Evolutionary conservation across 805 yeast genomes (phyloP), one percentile per base, ranked within the genome.

Genomic region (Ogataea degrootiae): DNA sequence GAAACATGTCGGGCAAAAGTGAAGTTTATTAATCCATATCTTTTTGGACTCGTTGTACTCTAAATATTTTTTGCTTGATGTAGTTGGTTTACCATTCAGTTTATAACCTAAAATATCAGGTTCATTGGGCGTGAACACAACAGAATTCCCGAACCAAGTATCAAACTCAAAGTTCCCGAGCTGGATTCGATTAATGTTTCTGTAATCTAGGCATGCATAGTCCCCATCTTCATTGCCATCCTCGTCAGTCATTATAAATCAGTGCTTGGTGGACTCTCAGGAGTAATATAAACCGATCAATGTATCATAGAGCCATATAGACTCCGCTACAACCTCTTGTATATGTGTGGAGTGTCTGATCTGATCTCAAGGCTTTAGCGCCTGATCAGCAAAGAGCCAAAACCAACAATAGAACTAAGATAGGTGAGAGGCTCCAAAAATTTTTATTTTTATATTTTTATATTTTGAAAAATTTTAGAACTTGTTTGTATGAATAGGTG

Each of bases 61-160:
- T 26, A 37, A 21, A 7, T 45, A 33, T 38, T 58, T 55, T 43
- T 49, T 60, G 6, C 34, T 42, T 6, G 63, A 54, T 3, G 51
- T 22, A 0, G 62, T 26, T 36, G 51, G 49, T 42, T 60, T 58
- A 23, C 50, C 44, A 11, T 59, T 55, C 15, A 62, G 63, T 35
- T 69, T 66, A 53, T 66, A 73, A 4, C 83, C 86, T 44, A 79
- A 55, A 3, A 68, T 66, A 41, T 67, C 66, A 34, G 74, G 75
- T 48, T 72, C 75, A 14, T 65, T 66, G 41, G 72, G 72, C 17
- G 52, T 45, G 53, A 90, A 87, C 61, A 88, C 85, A 0, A 89
- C 95, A 3, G 87, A 78, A 57, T 86, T 85, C 0, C 95, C 94
- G 62, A 85, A 90, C 97, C 97, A 89, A 2, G 97, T 84, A 46